phyloP scores from a whole-genome alignment of 768 basidiomycete genomes.

The Phanerodontia chrysosporium region DNA sequence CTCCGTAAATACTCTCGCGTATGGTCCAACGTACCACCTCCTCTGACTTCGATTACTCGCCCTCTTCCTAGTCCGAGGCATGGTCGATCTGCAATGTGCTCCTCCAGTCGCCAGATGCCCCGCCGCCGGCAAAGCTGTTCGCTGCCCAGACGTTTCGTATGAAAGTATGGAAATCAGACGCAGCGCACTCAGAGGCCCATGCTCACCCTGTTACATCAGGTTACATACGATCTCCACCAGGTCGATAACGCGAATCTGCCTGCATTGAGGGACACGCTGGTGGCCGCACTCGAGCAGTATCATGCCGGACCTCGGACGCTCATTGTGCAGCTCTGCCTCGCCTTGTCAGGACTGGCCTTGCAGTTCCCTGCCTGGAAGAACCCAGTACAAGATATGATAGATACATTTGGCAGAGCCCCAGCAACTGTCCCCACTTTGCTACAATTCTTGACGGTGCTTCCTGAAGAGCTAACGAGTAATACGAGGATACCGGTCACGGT shows the following conservation, averaged over 20 bases:
- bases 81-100: conserved; percentile 95
- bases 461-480: conserved; percentile 85
- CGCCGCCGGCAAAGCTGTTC: conserved; percentile 80
- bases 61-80: conserved; percentile 82
- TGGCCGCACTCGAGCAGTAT: conserved; percentile 70
- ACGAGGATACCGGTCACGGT: conserved; percentile 86
- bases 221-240: conserved; percentile 92
- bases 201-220: conserved; percentile 45
- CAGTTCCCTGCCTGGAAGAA: conserved; percentile 86
- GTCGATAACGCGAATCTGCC: conserved; percentile 68
- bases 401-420: conserved; percentile 80
- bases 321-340: conserved; percentile 85
- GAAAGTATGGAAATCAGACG: conserved; percentile 71
- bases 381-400: conserved; percentile 77
- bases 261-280: conserved; percentile 82
- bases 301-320: conserved; percentile 77
- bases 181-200: too few relatives aligned
- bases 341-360: conserved; percentile 84
- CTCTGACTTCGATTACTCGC: conserved; percentile 62
- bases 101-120: conserved; percentile 74
- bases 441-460: conserved; percentile 86
- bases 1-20: conserved; percentile 89
- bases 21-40: conserved; percentile 52
- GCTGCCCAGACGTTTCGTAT: conserved; percentile 95
- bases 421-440: conserved; percentile 78